phyloP scores from a whole-genome alignment of 306 rosid genomes.

The Parietaria judaica region DNA sequence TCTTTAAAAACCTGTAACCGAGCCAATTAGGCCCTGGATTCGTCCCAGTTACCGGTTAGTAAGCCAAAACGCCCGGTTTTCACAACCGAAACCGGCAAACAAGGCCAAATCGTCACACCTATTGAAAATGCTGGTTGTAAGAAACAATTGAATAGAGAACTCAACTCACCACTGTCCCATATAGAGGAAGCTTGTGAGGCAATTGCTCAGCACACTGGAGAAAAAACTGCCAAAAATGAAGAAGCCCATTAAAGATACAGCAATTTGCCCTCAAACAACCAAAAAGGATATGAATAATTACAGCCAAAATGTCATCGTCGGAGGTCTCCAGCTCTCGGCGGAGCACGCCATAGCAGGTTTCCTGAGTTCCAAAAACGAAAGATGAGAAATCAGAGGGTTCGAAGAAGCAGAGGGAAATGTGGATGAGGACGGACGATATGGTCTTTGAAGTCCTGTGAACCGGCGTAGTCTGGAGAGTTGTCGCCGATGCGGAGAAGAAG shows the following conservation, averaged over 20 bases:
- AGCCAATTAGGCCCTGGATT: no score
- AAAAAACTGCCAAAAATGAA: constrained; percentile 58
- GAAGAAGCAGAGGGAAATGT: background rate
- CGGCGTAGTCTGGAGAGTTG: constrained; percentile 68
- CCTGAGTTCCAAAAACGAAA: constrained; percentile 34
- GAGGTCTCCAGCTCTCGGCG: constrained; percentile 84
- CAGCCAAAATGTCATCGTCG: constrained; percentile 49
- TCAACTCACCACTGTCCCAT: constrained; percentile 70
- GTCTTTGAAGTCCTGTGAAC: constrained; percentile 76
- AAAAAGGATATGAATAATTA: constrained; percentile 9
- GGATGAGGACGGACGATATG: constrained; percentile 54
- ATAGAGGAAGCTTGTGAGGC: constrained; percentile 88
- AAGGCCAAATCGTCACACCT: no score
- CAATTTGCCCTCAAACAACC: background rate
- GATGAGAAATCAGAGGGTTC: constrained; percentile 1
- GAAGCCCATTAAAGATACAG: background rate
- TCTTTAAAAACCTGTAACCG: no score
- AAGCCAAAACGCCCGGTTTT: no score
- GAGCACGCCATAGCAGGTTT: constrained; percentile 67
- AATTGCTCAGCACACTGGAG: constrained; percentile 69
- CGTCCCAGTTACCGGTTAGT: no score
- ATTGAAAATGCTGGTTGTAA: no score
- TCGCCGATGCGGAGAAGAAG: constrained; percentile 93
- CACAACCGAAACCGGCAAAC: no score
- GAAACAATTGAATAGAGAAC: no score